Percentiles rank a stretch among this genome's conserved stretches.
phyloP scores from a whole-genome alignment of 129 eudicot genomes.

The Centrapalus pauciflorus region DNA sequence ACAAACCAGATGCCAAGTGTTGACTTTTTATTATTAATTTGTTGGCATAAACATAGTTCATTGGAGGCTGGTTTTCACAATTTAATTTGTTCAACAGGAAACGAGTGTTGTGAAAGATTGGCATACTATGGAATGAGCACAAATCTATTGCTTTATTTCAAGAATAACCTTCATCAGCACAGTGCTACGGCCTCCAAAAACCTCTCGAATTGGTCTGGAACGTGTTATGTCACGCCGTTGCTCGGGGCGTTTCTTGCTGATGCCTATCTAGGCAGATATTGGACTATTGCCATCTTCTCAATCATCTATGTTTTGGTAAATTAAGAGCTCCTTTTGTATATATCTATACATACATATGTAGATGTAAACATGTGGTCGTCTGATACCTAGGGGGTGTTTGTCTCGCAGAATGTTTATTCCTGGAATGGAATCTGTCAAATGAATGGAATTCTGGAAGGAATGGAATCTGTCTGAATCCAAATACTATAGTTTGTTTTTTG shows the following conservation, averaged over 20 bases:
- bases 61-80: background rate
- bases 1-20: too few species aligned
- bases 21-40: background rate
- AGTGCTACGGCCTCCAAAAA: constrained; percentile 69
- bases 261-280: constrained; percentile 79
- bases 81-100: constrained; percentile 37
- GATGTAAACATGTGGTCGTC: too few species aligned
- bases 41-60: background rate
- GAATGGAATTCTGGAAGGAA: too few species aligned
- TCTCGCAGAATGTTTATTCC: too few species aligned
- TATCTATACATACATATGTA: background rate
- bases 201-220: constrained; percentile 74
- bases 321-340: background rate
- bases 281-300: constrained; percentile 82
- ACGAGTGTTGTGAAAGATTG: constrained; percentile 85
- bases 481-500: too few species aligned
- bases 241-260: constrained; percentile 81
- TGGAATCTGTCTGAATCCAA: too few species aligned
- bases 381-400: too few species aligned
- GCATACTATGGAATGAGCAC: constrained; percentile 83
- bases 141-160: constrained; percentile 61
- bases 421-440: too few species aligned
- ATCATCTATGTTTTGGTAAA: constrained; percentile 70
- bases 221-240: constrained; percentile 69
- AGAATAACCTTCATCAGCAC: constrained; percentile 46